phyloP scores from a whole-genome alignment of 2,329 filamentous ascomycete species.

The Alternaria conjuncta region DNA sequence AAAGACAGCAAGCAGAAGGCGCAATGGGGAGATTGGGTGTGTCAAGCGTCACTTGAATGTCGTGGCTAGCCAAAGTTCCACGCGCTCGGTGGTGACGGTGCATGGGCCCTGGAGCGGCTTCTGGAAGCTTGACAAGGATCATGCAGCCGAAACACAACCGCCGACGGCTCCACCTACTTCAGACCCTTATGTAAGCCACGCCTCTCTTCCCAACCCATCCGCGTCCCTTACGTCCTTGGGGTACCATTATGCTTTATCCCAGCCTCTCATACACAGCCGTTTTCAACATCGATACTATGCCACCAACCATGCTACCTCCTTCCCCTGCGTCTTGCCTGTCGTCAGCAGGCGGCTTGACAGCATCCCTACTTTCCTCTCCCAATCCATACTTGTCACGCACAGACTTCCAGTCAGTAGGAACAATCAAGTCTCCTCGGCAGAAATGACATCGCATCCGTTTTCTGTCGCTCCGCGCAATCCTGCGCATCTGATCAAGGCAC shows the following conservation, averaged over 20 bases:
- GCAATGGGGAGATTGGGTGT: neutral
- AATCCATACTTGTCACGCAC: neutral
- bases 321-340: neutral
- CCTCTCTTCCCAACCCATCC: neutral
- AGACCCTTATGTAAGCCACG: constrained; percentile 5
- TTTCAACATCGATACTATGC: neutral
- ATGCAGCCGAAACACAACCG: constrained; percentile 12
- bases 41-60: constrained; percentile 4
- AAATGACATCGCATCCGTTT: neutral
- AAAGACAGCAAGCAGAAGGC: neutral
- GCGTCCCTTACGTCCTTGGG: neutral
- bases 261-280: neutral
- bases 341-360: neutral
- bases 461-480: neutral
- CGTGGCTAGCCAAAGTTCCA: constrained; percentile 4
- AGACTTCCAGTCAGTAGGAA: neutral
- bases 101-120: constrained; percentile 10
- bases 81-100: constrained; percentile 16
- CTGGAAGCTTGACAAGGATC: constrained; percentile 10
- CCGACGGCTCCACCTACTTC: constrained; percentile 6
- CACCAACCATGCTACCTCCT: neutral
- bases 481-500: neutral
- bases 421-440: neutral
- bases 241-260: neutral
- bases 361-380: neutral